A percentile compares a stretch with the other conserved stretches of the same genome.
Evolutionary conservation across 2,329 filamentous ascomycete species (phyloP).

Genomic region (Nectriaceae sp.): DNA sequence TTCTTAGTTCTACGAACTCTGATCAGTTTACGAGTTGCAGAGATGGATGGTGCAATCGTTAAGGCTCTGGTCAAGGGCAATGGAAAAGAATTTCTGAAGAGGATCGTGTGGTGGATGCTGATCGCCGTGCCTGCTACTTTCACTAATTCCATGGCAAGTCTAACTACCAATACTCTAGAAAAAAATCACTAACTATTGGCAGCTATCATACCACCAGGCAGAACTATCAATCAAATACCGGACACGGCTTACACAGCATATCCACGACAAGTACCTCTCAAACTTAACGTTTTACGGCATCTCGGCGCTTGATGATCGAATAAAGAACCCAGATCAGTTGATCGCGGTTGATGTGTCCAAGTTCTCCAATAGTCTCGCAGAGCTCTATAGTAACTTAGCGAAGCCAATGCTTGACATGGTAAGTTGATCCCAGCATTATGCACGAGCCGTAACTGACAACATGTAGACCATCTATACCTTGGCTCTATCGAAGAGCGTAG

Average conservation of each 20-base stretch:
- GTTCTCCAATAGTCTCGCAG: conserved; percentile 92
- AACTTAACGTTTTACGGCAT: conserved; percentile 98
- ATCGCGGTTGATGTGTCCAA: conserved; percentile 96
- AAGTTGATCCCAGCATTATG: conserved; percentile 17
- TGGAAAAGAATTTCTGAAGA: conserved; percentile 84
- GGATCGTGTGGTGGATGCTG: conserved; percentile 97
- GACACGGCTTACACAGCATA: conserved; percentile 87
- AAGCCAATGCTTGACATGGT: conserved; percentile 95
- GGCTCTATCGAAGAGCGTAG: conserved; percentile 90
- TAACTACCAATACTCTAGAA: conserved; percentile 9
- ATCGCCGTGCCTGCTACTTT: conserved; percentile 96
- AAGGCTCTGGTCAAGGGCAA: conserved; percentile 90
- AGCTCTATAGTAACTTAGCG: conserved; percentile 93
- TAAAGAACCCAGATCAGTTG: conserved; percentile 97
- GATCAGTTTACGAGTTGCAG: conserved; percentile 93
- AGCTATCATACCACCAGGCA: conserved; percentile 96
- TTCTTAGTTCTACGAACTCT: conserved; percentile 89
- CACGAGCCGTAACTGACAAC: conserved; percentile 23
- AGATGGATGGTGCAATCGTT: conserved; percentile 91
- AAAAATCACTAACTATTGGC: conserved; percentile 13
- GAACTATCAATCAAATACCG: conserved; percentile 92
- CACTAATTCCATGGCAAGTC: conserved; percentile 92
- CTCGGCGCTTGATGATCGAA: conserved; percentile 90
- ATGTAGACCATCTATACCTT: conserved; percentile 85
- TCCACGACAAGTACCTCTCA: conserved; percentile 95